phyloP scores from a whole-genome alignment of 2,329 filamentous ascomycete genomes.

The Helotiales sp. region DNA sequence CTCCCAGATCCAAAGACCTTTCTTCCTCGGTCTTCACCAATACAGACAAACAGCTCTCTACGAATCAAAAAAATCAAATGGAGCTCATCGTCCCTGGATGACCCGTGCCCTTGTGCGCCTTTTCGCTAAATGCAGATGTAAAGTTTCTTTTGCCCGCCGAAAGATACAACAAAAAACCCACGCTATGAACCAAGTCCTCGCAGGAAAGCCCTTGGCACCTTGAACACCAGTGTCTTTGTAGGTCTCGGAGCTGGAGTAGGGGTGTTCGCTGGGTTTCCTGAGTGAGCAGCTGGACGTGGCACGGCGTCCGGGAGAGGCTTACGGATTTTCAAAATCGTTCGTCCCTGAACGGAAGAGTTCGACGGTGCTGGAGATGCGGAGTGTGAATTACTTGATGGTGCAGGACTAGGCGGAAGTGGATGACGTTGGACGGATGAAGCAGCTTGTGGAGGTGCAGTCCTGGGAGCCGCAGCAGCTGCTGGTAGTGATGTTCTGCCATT shows the following conservation, averaged over 20 bases:
- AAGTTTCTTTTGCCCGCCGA: constrained; percentile 2
- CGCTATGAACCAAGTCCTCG: constrained; percentile 5
- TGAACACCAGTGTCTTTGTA: constrained; percentile 21
- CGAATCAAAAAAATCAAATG: constrained; percentile 1
- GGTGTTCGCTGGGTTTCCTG: neutral
- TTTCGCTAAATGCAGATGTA: constrained; percentile 39
- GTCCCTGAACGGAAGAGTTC: neutral
- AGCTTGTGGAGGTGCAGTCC: constrained; percentile 6
- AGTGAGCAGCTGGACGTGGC: neutral
- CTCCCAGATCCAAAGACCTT: neutral
- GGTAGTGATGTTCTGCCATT: neutral
- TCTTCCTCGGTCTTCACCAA: neutral
- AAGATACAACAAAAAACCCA: neutral
- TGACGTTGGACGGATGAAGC: neutral
- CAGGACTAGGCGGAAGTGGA: constrained; percentile 18
- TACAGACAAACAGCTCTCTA: constrained; percentile 9
- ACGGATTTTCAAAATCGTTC: constrained; percentile 19
- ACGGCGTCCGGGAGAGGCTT: constrained; percentile 28
- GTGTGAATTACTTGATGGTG: neutral
- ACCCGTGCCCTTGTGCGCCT: constrained; percentile 25
- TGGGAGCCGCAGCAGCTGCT: constrained; percentile 1
- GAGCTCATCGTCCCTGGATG: constrained; percentile 4
- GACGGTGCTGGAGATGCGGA: constrained; percentile 8
- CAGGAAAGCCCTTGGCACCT: neutral
- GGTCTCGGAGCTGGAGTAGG: neutral